Base-by-base conservation (phyloP, 2,329 filamentous ascomycete genomes). In the Scedosporium dehoogii region DNA sequence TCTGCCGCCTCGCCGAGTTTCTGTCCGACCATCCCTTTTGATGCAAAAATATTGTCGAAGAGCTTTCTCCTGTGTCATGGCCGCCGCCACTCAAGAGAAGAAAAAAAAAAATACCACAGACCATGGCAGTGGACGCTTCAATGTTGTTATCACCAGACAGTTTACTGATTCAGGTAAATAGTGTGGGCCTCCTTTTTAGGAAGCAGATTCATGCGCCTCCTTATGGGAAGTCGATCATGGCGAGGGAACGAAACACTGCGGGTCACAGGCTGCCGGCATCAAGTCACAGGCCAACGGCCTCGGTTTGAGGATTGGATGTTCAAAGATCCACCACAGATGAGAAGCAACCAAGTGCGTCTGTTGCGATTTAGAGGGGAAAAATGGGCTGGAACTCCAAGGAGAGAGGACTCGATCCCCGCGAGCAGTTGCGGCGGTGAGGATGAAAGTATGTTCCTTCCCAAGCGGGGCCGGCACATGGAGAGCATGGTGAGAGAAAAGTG, bases 211-310 rank as follows among this genome's bases (percentile, higher is more conserved):
- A 60, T 60, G 59, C 59, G 42, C 42, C 59, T 23, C 21, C 23
- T 25, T 29, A 16, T 27, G 14, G 27, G 23, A 21, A 38, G 59
- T 51, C 44, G 59, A 61, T 61, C 59, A 38, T 25, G 48, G 33
- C 59, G 25, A 51, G 46, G 59, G 59, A 61, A 61, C 59, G 59
- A 61, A 61, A 61, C 59, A 61, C 38, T 61, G 59, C 59, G 42
- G 48, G 59, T 61, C 46, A 51, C 59, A 61, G 59, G 29, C n/a
- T 38, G 14, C 23, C 48, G 59, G 59, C 59, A 41, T 38, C 59
- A 41, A 41, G 51, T 27, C 51, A 23, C 51, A 55, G 51, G 44
- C 51, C 18, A 56, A 51, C 55, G n/a, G 25, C 29, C 48, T 56
- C 16, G 59, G 59, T 61, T 61, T 61, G 59, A 61, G 59, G 29